Conservation (phyloP, 805 yeast species). For the Metschnikowia cubensis region DNA sequence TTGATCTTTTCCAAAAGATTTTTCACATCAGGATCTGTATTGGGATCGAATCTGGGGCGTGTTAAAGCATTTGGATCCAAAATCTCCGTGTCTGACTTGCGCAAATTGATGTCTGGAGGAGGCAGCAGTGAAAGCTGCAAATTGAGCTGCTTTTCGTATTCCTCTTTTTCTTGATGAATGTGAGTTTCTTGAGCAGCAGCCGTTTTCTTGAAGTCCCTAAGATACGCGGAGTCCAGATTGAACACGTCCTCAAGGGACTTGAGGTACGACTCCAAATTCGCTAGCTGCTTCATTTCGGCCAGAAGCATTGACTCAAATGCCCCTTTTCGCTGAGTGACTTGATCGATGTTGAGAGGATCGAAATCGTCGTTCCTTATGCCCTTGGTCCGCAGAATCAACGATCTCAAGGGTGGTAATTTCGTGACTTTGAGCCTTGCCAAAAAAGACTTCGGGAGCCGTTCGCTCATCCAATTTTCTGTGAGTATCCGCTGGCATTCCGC, state of each 20-base stretch:
- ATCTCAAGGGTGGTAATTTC: conserved; percentile 16
- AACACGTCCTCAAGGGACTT: conserved; percentile 21
- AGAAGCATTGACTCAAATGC: conserved; percentile 31
- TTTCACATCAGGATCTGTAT: conserved; percentile 11
- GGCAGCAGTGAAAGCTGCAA: neutral
- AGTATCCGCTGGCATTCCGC: conserved; percentile 16
- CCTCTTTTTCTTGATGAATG: conserved; percentile 7
- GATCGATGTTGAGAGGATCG: conserved; percentile 15
- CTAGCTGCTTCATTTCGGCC: conserved; percentile 39
- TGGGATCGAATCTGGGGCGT: conserved; percentile 13
- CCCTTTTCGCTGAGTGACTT: conserved; percentile 11
- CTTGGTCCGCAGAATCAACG: conserved; percentile 13
- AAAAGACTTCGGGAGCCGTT: conserved; percentile 12
- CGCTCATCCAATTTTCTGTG: conserved; percentile 17
- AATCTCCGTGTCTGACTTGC: neutral
- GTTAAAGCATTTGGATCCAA: neutral
- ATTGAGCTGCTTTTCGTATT: conserved; percentile 6
- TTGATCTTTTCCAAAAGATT: conserved; percentile 2
- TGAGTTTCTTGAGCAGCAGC: conserved; percentile 7
- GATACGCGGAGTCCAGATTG: conserved; percentile 32
- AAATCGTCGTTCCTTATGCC: conserved; percentile 8
- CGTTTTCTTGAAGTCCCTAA: conserved; percentile 24
- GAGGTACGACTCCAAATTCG: conserved; percentile 27
- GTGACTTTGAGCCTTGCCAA: conserved; percentile 16
- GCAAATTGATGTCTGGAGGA: neutral